Conservation (phyloP, 345 rosid genomes). For the Corymbia maculata region DNA sequence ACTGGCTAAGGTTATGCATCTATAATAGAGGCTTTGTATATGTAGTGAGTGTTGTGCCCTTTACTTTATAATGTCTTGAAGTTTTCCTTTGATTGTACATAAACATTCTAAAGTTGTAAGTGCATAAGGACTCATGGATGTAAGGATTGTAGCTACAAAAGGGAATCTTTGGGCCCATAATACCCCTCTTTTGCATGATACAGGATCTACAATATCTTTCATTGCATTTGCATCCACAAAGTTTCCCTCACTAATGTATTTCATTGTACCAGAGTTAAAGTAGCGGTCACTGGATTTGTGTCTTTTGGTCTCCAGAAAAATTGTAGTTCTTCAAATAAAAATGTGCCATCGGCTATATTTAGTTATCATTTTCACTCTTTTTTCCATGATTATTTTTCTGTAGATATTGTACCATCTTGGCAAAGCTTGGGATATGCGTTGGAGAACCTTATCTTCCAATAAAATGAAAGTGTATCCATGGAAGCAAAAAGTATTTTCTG, state of each 20-base stretch:
- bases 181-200: neutral
- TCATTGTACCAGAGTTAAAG: neutral
- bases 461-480: conserved; percentile 13
- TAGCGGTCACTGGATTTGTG: neutral
- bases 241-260: neutral
- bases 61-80: neutral
- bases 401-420: conserved; percentile 92
- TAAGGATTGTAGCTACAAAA: neutral
- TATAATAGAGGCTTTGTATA: neutral
- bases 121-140: neutral
- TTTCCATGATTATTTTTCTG: neutral
- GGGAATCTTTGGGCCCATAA: neutral
- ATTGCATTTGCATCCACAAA: neutral
- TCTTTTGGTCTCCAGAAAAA: neutral
- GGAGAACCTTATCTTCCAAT: conserved; percentile 37
- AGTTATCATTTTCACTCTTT: neutral
- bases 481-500: conserved; percentile 30
- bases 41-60: neutral
- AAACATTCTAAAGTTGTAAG: neutral
- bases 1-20: neutral
- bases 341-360: neutral
- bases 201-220: neutral
- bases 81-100: neutral
- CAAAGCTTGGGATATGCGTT: conserved; percentile 77
- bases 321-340: neutral